A percentile compares a stretch with the other conserved stretches of the same genome.
phyloP scores from a whole-genome alignment of 768 basidiomycete species.

The Russula olivacea region DNA sequence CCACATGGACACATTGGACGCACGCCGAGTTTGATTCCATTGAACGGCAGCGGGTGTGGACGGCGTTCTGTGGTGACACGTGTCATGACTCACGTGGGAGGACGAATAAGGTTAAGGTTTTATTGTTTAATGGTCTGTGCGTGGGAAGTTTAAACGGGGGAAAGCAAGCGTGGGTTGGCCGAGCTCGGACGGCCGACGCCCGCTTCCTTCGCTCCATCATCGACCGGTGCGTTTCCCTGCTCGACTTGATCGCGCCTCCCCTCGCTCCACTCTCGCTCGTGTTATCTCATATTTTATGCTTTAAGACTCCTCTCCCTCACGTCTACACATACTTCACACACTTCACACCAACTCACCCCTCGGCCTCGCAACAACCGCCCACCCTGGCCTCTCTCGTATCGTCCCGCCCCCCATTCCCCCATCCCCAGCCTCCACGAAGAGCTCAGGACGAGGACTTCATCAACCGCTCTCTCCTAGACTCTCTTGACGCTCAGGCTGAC shows the following conservation, averaged over 20 bases:
- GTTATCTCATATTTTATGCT: conserved; percentile 29
- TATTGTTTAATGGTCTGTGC: conserved; percentile 26
- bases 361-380: conserved; percentile 28
- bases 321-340: conserved; percentile 2
- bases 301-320: conserved; percentile 7
- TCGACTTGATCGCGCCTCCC: conserved; percentile 29
- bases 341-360: conserved; percentile 27
- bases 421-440: conserved; percentile 28
- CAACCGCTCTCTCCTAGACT: conserved; percentile 78
- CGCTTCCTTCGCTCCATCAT: conserved; percentile 29
- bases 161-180: conserved; percentile 25
- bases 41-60: no score
- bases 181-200: conserved; percentile 28
- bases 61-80: not conserved
- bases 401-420: conserved; percentile 30
- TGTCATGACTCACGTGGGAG: conserved; percentile 17
- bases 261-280: conserved; percentile 34
- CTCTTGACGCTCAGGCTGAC: conserved; percentile 79
- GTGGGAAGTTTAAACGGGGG: conserved; percentile 25
- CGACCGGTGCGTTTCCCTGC: conserved; percentile 24
- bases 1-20: conserved; percentile 4
- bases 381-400: conserved; percentile 34
- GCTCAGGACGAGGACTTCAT: conserved; percentile 71
- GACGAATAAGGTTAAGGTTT: conserved; percentile 26
- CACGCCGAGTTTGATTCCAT: not conserved